Evolutionary conservation across 495 filamentous ascomycete genomes (phyloP), one percentile per base, ranked within the genome.

Genomic region (Apiosordaria backusii): DNA sequence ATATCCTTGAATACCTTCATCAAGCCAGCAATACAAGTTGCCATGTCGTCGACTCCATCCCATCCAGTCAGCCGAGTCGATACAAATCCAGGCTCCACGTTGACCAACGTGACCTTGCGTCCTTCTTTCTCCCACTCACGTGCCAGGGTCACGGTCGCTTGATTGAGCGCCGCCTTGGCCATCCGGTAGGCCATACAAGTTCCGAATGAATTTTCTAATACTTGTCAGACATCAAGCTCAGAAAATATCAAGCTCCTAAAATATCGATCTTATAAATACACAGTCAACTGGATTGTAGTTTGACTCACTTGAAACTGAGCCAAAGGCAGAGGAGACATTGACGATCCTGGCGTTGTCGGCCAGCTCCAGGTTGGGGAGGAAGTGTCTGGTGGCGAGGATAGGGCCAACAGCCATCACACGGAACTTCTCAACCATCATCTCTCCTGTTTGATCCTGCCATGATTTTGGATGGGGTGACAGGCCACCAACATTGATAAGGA

Each of bases 81-180:
- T 6, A 57, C 18, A 18, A 57, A 57, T 16, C 53, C 53, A 5
- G 53, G 53, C 53, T 57, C 53, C 3, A 57, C 53, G 13, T 24
- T 22, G 6, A 57, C 23, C 53, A 57, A n/a, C 53, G 53, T 57
- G 9, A 23, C 9, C 5, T 21, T 57, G 9, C 53, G 53, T 21
- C 53, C 53, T 24, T 21, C 53, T 7, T 57, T 57, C 18, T 57
- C 53, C 53, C 53, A 57, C 23, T 57, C 53, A 22, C 53, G 53
- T 16, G 53, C 53, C 53, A 57, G 18, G 53, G 53, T 21, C 9
- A 57, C 53, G 6, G 23, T 57, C 15, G 15, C 53, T 57, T 57
- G 53, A n/a, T 57, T 57, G 53, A 57, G 53, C 18, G 53, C 53
- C 4, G 53, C 18, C 23, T 57, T 57, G 9, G 53, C 53, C 19